A percentile compares a stretch with the other conserved stretches of the same genome.
Evolutionary conservation across 2,329 filamentous ascomycete species (phyloP).

Genomic region (Sclerotinia spermophila): DNA sequence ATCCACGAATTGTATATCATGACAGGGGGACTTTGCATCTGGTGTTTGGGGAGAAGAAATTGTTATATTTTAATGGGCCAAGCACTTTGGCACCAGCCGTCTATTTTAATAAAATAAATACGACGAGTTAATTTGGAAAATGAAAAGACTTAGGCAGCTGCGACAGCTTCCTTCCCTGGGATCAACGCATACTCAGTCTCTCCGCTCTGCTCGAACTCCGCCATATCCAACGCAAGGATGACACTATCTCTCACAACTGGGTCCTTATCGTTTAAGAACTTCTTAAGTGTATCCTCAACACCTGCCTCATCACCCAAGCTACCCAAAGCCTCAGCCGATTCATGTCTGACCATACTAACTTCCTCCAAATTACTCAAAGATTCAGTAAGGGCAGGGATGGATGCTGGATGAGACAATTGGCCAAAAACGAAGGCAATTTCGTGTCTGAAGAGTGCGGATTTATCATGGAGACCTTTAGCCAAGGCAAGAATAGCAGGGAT

Average conservation of each 20-base stretch:
- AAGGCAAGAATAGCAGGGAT: slow-evolving; percentile 82
- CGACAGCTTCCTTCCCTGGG: slow-evolving; percentile 51
- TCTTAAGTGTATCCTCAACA: slow-evolving; percentile 79
- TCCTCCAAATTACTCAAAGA: slow-evolving; percentile 77
- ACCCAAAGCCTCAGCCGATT: slow-evolving; percentile 93
- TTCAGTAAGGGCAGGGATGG: slow-evolving; percentile 80
- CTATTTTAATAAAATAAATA: slow-evolving; percentile 12
- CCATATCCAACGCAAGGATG: slow-evolving; percentile 95
- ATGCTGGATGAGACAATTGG: slow-evolving; percentile 93
- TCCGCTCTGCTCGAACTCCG: slow-evolving; percentile 87
- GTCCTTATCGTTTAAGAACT: slow-evolving; percentile 85
- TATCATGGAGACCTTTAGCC: slow-evolving; percentile 78
- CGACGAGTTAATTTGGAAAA: not conserved
- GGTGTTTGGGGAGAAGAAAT: slow-evolving; percentile 18
- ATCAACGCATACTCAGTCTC: slow-evolving; percentile 90
- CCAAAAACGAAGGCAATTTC: slow-evolving; percentile 98
- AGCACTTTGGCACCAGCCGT: slow-evolving; percentile 36
- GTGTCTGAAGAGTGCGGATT: slow-evolving; percentile 91
- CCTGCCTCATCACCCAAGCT: slow-evolving; percentile 91
- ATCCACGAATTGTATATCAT: slow-evolving; percentile 10
- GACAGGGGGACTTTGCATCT: not conserved
- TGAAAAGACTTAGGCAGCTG: slow-evolving; percentile 17
- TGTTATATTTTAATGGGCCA: slow-evolving; percentile 31
- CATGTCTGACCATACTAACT: slow-evolving; percentile 94
- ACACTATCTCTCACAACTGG: slow-evolving; percentile 92